Base-by-base conservation (phyloP, 2,329 filamentous ascomycete genomes). In the Orbilia javanica region DNA sequence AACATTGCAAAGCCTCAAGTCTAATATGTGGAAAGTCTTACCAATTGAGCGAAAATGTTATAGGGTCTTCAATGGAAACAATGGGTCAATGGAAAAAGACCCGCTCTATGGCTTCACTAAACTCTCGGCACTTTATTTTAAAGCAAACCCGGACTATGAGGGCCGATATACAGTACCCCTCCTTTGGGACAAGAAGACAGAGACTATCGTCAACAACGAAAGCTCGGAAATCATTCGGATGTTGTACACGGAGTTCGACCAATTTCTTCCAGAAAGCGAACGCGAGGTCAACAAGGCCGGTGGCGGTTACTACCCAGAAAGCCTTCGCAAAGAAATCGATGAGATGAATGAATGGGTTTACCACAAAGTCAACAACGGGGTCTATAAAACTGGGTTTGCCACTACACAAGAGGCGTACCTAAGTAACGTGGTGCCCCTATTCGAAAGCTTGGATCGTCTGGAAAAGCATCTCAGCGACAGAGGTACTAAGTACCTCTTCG, bases 181-280 rank as follows among this genome's bases (percentile, higher is more conserved):
- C 1, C 87, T 97, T 63, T 96, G 92, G 85, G 93, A 97, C 85
- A 93, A 89, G 85, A 90, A 91, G 85, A 85, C 86, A 66, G 88
- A 90, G 82, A 88, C 86, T 34, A 96, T 97, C 82, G 94, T 97
- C 79, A 96, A 88, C 88, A 97, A 97, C 81, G 94, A 97, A 87
- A 93, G 92, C 84, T 90, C 90, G 80, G 94, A 97, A 86, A 97
- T 97, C 83, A 90, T 97, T 83, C 90, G 94, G 83, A 97, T 97
- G 92, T 87, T 97, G 79, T 92, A 92, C 83, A 88, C 87, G 46
- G 92, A 89, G 83, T 98, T 98, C 83, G 90, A 98, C 84, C 87
- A 89, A 79, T 83, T 93, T 4, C 67, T 78, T 13, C 74, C 74
- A 1, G 62, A 72, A 55, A 46, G 42, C 83, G 94, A 31, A 87